These are phyloP conservation scores for Talaromyces sp. DNA, from an alignment of 2,329 filamentous ascomycete species.

Conservation along the genomic window DNA sequence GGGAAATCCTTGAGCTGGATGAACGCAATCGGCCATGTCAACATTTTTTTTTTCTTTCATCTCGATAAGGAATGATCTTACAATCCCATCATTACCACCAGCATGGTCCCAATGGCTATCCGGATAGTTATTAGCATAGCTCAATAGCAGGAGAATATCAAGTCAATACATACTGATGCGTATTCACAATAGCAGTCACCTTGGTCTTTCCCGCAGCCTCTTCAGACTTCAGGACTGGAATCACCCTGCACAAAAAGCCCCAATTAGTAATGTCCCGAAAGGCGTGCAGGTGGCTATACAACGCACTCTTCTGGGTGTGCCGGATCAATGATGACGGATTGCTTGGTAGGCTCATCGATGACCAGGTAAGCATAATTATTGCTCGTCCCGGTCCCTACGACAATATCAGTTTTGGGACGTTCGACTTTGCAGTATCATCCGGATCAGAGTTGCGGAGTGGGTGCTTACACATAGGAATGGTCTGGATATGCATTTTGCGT, in stretches of 20 bases:
- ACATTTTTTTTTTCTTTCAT: neutral
- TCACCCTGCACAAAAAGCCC: constrained; percentile 44
- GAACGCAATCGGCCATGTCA: neutral
- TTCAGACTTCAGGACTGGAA: constrained; percentile 65
- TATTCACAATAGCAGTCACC: constrained; percentile 86
- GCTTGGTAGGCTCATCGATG: constrained; percentile 45
- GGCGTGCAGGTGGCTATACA: neutral
- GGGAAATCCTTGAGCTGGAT: constrained; percentile 53
- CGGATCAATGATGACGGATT: constrained; percentile 49
- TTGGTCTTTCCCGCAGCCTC: constrained; percentile 69
- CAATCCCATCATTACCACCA: constrained; percentile 80
- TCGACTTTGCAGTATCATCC: neutral
- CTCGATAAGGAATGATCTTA: constrained; percentile 35
- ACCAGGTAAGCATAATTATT: constrained; percentile 53
- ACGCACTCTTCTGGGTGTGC: constrained; percentile 48
- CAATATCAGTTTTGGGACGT: neutral
- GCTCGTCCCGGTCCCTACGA: constrained; percentile 34
- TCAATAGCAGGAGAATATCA: neutral
- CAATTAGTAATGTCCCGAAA: neutral
- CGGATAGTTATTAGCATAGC: neutral
- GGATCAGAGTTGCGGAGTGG: neutral
- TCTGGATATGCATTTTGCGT: constrained; percentile 47
- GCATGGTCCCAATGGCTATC: constrained; percentile 86
- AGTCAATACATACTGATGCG: constrained; percentile 70
- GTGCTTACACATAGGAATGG: constrained; percentile 50